Percentiles rank a stretch among this genome's conserved stretches.
Evolutionary conservation across 352 stramenopile species (phyloP).

Genomic region (Phytopythium oedochilum): DNA sequence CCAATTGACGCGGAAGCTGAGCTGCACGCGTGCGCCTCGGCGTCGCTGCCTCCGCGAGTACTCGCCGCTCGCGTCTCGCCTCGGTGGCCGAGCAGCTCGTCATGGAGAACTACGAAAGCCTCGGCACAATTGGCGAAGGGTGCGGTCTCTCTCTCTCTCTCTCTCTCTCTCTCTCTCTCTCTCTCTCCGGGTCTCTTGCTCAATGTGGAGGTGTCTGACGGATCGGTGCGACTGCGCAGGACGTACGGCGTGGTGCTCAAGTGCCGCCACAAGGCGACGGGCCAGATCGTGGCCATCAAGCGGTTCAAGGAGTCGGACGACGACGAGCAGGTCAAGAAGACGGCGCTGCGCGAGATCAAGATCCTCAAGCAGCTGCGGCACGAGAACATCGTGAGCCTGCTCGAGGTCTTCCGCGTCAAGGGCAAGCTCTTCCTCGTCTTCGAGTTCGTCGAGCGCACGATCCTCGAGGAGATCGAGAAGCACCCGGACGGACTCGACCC

Average conservation of each 20-base stretch:
- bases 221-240: constrained; percentile 12
- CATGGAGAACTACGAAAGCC: constrained; percentile 89
- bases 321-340: constrained; percentile 89
- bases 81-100: constrained; percentile 1
- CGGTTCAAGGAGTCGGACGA: constrained; percentile 90
- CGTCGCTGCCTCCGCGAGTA: too few species aligned
- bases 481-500: constrained; percentile 76
- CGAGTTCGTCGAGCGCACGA: constrained; percentile 87
- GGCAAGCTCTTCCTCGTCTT: constrained; percentile 85
- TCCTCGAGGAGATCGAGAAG: constrained; percentile 88
- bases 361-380: constrained; percentile 85
- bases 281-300: constrained; percentile 89
- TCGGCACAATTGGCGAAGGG: constrained; percentile 86
- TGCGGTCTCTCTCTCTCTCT: constrained; percentile 13
- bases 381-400: constrained; percentile 84
- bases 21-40: too few species aligned
- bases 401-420: constrained; percentile 85
- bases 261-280: constrained; percentile 74
- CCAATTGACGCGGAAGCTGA: neutral
- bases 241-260: constrained; percentile 88
- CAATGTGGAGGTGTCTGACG: too few species aligned
- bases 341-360: constrained; percentile 77
- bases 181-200: too few species aligned
- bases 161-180: too few species aligned
- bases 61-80: neutral